Base-by-base conservation (phyloP, 805 yeast species). In the Blastobotrys robertii region DNA sequence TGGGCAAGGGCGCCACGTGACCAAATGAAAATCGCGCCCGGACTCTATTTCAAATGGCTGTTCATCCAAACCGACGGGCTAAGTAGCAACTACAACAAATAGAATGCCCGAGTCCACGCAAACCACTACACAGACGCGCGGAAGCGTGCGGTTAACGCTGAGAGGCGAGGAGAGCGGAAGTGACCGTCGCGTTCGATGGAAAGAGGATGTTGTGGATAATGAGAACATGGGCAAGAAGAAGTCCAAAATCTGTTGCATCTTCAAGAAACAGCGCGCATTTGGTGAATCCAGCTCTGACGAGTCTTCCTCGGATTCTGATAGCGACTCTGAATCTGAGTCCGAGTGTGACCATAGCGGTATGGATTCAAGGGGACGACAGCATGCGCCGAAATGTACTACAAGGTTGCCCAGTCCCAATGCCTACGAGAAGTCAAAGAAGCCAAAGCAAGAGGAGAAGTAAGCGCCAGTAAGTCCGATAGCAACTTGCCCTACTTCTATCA, bases 221-320 rank as follows among this genome's bases (percentile, higher is more conserved):
- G 98, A 90, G 63, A 64, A 83, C 57, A 69, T 92, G 83, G 74
- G 81, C 56, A 84, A 77, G 66, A 92, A 92, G 67, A 87, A 86
- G 58, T 76, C 95, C 9, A 90, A 90, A 62, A 81, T 68, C 82
- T 88, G 68, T 92, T 96, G 44, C 79, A 84, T 67, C n/a, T 66
- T 54, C 49, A 66, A 63, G 42, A 62, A 62, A 13, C 54, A 52
- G 19, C 51, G 68, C 48, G 57, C 66, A 54, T 58, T 65, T 43
- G 67, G 59, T 33, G 69, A 65, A 47, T 50, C 61, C 30, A 55
- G 60, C 30, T 56, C 54, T 15, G 66, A 63, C 13, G 55, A 51
- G 22, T 52, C 56, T 41, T 43, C 49, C 10, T 43, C 48, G 11
- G 56, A 57, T 10, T 57, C 59, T 14, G 66, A 64, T 30, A 50